Evolutionary conservation across 2,329 filamentous ascomycete species (phyloP), one percentile per base, ranked within the genome.

Genomic region (Fusarium equiseti): DNA sequence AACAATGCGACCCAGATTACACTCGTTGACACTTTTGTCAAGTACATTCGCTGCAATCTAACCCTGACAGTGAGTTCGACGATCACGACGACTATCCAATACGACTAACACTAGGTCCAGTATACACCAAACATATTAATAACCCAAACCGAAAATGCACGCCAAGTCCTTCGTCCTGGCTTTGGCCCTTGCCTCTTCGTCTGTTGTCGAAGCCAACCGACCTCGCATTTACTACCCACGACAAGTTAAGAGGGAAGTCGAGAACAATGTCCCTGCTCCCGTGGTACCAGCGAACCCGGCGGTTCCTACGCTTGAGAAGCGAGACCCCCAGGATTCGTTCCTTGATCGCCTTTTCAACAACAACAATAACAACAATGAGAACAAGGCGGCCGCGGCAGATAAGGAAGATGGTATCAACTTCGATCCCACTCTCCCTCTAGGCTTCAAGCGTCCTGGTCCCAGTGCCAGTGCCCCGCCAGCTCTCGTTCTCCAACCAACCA

Each of bases 161-260:
- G 80, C 83, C 69, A 82, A 81, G 73, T 82, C 84, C 12, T 72
- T 77, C 72, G 75, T 85, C 59, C 72, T 87, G 76, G 83, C 83
- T 22, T 73, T 88, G 73, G 84, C 83, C 70, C 78, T 86, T 66
- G 82, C 84, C 63, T 81, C 84, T 35, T 81, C 84, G n/a, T 82
- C 80, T 59, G 79, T 79, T 70, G 85, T 84, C 24, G 81, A 84
- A 58, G 72, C 77, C 40, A 79, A 84, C 35, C 80, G 81, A 66
- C 86, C 87, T 20, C 84, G 82, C 75, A 87, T 88, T 74, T 89
- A 89, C 77, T 89, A 86, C 68, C 88, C 88, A 15, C 82, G 85
- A 59, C 82, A 88, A 45, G 81, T 89, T 73, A 89, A 85, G 79
- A 83, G 87, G 58, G 81, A 85, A 63, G 81, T 83, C 56, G 73